Percentiles rank a stretch among this genome's conserved stretches.
Conservation (phyloP, 1,284 basidiomycete species). For the Malassezia restricta region DNA sequence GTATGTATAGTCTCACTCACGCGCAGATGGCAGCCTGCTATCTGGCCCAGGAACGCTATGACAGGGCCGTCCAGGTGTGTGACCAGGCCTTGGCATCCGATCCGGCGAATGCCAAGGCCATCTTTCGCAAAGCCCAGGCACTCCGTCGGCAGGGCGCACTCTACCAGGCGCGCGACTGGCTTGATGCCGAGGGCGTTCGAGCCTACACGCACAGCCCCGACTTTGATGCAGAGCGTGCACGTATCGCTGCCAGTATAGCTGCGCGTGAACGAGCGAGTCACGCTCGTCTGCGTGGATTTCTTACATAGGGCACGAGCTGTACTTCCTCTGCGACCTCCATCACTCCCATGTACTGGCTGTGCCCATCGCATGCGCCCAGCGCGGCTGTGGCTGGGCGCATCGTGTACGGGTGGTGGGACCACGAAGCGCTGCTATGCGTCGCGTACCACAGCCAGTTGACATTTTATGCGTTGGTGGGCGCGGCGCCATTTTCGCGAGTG, state of each 20-base stretch:
- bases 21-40: constrained; percentile 19
- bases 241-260: neutral
- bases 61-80: constrained; percentile 8
- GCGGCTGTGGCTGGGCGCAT: constrained; percentile 1
- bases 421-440: constrained; percentile 5
- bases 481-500: neutral
- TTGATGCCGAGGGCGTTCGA: neutral
- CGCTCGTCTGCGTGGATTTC: constrained; percentile 5
- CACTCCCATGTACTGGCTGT: constrained; percentile 12
- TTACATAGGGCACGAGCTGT: neutral
- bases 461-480: neutral
- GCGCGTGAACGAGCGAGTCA: constrained; percentile 4
- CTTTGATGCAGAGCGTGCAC: neutral
- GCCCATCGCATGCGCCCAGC: neutral
- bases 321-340: neutral
- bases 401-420: constrained; percentile 5
- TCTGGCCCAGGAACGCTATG: constrained; percentile 8
- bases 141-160: constrained; percentile 6
- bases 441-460: constrained; percentile 1
- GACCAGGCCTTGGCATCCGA: constrained; percentile 12
- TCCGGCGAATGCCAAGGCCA: constrained; percentile 12
- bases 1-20: constrained; percentile 1
- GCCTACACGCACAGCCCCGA: neutral
- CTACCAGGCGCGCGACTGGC: constrained; percentile 5
- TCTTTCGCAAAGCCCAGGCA: constrained; percentile 14